Percentiles rank a stretch among this genome's conserved stretches.
phyloP scores from a whole-genome alignment of 2,329 filamentous ascomycete species.

The Xylaria digitata region DNA sequence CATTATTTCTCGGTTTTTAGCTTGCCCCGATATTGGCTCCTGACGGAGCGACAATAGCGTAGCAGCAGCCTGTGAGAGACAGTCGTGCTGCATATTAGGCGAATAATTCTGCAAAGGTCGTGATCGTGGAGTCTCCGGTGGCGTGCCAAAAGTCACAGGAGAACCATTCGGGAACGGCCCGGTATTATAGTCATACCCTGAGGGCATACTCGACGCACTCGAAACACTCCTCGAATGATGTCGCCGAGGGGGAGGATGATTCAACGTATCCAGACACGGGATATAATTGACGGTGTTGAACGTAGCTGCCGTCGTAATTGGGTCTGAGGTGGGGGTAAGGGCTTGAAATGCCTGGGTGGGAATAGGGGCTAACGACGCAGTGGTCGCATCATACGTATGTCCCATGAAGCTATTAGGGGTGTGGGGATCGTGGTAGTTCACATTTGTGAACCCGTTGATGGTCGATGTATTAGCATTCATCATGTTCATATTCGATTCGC shows the following conservation, averaged over 20 bases:
- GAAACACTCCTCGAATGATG: slow-evolving; percentile 41
- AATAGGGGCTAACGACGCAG: slow-evolving; percentile 27
- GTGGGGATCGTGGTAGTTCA: slow-evolving; percentile 38
- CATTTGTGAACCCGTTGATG: slow-evolving; percentile 33
- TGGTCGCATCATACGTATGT: slow-evolving; percentile 27
- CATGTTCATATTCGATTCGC: slow-evolving; percentile 35
- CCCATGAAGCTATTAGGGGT: slow-evolving; percentile 30
- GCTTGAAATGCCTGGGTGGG: slow-evolving; percentile 28
- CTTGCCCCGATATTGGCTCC: slow-evolving; percentile 24
- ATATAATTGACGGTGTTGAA: slow-evolving; percentile 37
- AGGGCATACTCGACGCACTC: slow-evolving; percentile 40
- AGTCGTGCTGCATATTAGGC: slow-evolving; percentile 37
- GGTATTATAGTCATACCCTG: slow-evolving; percentile 37
- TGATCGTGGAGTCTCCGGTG: slow-evolving; percentile 40
- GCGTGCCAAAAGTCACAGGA: slow-evolving; percentile 37
- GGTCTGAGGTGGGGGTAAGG: slow-evolving; percentile 36
- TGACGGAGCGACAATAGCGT: slow-evolving; percentile 36
- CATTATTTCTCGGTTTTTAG: slow-evolving; percentile 34
- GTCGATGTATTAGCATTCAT: slow-evolving; percentile 29
- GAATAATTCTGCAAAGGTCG: slow-evolving; percentile 28
- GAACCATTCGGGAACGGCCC: slow-evolving; percentile 32
- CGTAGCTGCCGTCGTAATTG: slow-evolving; percentile 24
- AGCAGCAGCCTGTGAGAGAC: slow-evolving; percentile 39
- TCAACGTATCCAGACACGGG: slow-evolving; percentile 32
- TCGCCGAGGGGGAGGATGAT: slow-evolving; percentile 25